Evolutionary conservation across 2,329 filamentous ascomycete genomes (phyloP), one percentile per base, ranked within the genome.

Genomic region (Penicillium concentricum): DNA sequence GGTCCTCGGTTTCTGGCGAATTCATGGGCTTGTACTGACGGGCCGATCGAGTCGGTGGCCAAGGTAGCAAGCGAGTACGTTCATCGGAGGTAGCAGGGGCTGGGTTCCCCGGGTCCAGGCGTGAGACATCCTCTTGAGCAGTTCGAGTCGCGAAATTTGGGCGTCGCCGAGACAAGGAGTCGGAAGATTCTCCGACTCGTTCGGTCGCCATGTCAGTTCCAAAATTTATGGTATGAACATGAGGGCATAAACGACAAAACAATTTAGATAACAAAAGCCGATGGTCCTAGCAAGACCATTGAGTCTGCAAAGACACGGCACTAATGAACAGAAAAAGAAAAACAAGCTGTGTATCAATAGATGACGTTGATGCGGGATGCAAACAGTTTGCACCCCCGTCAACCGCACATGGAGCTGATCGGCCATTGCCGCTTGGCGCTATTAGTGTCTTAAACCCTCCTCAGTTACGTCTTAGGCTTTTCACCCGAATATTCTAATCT

Each of bases 111-210:
- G 72, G 72, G 43, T 65, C 73, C 30, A 76, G 59, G 50, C 72
- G 69, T 18, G 68, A 65, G 32, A 63, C 70, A 68, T 76, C 74
- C 65, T 74, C 74, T 61, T 70, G 60, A 37, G 74, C 67, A 9
- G 72, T 71, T 55, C 73, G 71, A 46, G 73, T 69, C 20, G 73
- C 73, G 60, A 76, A 75, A 54, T 68, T 72, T n/a, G 73, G 73
- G 54, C 71, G 68, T 63, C 67, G 69, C 59, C 72, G 69, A 66
- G 71, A 67, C 61, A 71, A 61, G 45, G 67, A 62, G 60, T 60
- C 60, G 42, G 64, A 63, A 59, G 63, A 43, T 56, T 61, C 48
- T 47, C 61, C 57, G 46, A 53, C 57, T 42, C 52, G 58, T 57
- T 57, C 56, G 48, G 54, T 53, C 44, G 64, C 66, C 69, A 70